Evolutionary conservation across 805 yeast genomes (phyloP).

Genomic region (Blastobotrys robertii): DNA sequence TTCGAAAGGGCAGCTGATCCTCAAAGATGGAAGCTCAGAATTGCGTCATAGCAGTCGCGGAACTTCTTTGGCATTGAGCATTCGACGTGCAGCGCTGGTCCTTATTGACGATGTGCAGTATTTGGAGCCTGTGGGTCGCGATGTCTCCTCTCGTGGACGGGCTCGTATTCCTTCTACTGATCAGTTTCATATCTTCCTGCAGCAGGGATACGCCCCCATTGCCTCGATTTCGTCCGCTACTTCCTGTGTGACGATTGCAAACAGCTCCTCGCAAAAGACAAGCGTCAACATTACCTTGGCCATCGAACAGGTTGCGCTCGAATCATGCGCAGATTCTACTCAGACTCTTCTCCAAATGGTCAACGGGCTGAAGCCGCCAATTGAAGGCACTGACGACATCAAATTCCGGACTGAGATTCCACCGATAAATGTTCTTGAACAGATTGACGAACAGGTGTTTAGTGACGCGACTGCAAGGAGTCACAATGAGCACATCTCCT

Average conservation of each 20-base stretch:
- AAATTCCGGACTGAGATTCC: conserved; percentile 40
- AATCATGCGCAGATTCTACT: conserved; percentile 71
- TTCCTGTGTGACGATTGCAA: conserved; percentile 1
- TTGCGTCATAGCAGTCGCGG: conserved; percentile 31
- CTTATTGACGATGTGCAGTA: conserved; percentile 54
- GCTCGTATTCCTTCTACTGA: conserved; percentile 5
- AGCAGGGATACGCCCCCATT: conserved; percentile 45
- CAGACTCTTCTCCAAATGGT: conserved; percentile 59
- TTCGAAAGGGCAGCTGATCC: conserved; percentile 42
- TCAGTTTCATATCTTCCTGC: conserved; percentile 31
- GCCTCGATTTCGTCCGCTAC: conserved; percentile 33
- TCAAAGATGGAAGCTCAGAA: conserved; percentile 48
- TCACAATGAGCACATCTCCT: conserved; percentile 21
- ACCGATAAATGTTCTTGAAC: conserved; percentile 31
- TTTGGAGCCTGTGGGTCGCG: conserved; percentile 21
- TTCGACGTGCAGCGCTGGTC: conserved; percentile 41
- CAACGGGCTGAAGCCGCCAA: conserved; percentile 63
- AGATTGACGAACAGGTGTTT: conserved; percentile 32
- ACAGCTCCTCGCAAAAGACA: conserved; percentile 25
- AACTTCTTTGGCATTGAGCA: conserved; percentile 26
- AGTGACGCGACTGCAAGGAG: conserved; percentile 25
- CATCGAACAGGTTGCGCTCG: conserved; percentile 13
- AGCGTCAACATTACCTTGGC: conserved; percentile 9
- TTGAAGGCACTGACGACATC: conserved; percentile 45
- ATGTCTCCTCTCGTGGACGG: conserved; percentile 1